Base-by-base conservation (phyloP, 306 rosid species). In the Quercus robur region DNA sequence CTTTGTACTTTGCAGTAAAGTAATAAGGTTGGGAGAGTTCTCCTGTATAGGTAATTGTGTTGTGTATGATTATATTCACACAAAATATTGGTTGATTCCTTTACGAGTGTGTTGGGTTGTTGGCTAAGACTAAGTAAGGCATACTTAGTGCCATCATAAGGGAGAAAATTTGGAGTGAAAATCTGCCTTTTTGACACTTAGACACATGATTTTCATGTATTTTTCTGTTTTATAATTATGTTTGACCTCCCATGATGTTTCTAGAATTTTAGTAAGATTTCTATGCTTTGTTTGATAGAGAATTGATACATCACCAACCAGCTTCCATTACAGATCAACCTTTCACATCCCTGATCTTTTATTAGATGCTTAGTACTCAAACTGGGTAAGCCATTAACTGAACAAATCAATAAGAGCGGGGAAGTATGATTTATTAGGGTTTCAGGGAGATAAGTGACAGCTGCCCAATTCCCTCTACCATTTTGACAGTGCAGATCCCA, bases 201-300 rank as follows among this genome's bases (percentile, higher is more conserved):
- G 17, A 23, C 15, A 23, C 31, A 59, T 23, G 15, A 59, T 21
- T 59, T 23, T 59, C 54, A 3, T 49, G 14, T 49, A 49, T 49
- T 23, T 3, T 13, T 28, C 64, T 69, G 59, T 56, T 59, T 14
- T 67, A 35, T 33, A 31, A 17, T 19, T 30, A 12, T 67, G 46
- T 17, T 31, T 33, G 12, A 67, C 49, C 72, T 28, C 49, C 49
- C 52, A 7, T 30, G 19, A 4, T 33, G 72, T 18, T 54, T 52
- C 63, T 30, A 55, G 20, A 30, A 63, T 70, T 73, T 78, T 56
- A 44, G 28, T 52, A 55, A 54, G 77, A 75, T 63, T 18, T 7
- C 78, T 70, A 51, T 21, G 61, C 74, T 69, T 80, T 20, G 63
- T n/a, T 80, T 77, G 66, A 26, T 20, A 59, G 26, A 59, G 31